Conservation (phyloP, 1,284 basidiomycete species). For the Leccinum fuscescens region DNA sequence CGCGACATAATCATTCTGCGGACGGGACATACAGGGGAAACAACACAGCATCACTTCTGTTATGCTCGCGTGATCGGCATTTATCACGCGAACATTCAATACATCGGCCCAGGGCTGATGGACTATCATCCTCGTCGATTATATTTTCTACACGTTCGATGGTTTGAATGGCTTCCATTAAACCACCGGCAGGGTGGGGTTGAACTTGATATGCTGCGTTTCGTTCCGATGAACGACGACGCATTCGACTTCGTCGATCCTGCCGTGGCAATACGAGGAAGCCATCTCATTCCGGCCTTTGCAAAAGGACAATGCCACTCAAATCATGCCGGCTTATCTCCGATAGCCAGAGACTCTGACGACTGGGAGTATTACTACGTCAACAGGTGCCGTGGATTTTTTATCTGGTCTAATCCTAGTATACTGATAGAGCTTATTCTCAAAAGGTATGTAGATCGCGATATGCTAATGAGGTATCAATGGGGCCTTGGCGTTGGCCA, state of each 20-base stretch:
- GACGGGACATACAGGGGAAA: background rate
- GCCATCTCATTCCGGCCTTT: constrained; percentile 17
- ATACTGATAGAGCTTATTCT: background rate
- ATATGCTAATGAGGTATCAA: constrained; percentile 10
- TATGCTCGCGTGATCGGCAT: constrained; percentile 11
- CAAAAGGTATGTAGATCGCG: constrained; percentile 10
- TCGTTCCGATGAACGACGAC: background rate
- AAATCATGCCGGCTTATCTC: background rate
- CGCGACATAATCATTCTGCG: constrained; percentile 13
- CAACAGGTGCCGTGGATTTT: background rate
- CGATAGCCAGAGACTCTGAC: background rate
- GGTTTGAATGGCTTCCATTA: background rate
- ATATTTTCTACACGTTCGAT: constrained; percentile 4
- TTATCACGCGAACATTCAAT: constrained; percentile 8
- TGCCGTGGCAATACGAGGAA: constrained; percentile 5
- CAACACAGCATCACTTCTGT: background rate
- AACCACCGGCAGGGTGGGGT: background rate
- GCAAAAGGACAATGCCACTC: background rate
- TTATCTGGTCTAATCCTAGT: background rate
- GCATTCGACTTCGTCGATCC: constrained; percentile 20
- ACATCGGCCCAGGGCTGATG: background rate
- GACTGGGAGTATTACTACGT: background rate
- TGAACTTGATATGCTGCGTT: background rate
- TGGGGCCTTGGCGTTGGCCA: constrained; percentile 9
- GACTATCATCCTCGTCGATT: background rate